phyloP scores from a whole-genome alignment of 768 basidiomycete species.

The Boletus fagicola region DNA sequence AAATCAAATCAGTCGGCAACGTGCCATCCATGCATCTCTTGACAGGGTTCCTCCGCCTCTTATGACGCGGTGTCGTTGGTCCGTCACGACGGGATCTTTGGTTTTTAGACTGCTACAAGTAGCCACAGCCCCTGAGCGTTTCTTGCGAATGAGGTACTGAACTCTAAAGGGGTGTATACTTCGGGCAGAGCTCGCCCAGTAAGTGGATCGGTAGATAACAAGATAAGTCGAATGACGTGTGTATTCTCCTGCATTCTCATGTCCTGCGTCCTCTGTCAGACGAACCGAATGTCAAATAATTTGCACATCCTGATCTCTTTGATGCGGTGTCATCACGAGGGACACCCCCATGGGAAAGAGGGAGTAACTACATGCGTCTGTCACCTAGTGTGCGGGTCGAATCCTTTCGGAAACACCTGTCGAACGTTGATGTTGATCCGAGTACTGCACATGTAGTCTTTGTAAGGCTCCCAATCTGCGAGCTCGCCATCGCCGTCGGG shows the following conservation, averaged over 20 bases:
- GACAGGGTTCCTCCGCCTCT: background rate
- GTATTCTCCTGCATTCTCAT: slow-evolving; percentile 5
- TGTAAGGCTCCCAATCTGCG: slow-evolving; percentile 59
- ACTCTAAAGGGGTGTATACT: background rate
- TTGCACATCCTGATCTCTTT: background rate
- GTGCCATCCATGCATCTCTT: background rate
- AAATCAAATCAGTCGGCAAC: no score
- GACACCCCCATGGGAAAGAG: background rate
- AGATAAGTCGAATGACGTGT: slow-evolving; percentile 1
- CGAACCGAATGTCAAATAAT: background rate
- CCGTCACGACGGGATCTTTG: slow-evolving; percentile 6
- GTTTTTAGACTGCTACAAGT: background rate
- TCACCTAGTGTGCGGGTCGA: slow-evolving; percentile 35
- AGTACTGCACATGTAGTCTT: slow-evolving; percentile 60
- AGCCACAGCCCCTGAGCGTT: background rate
- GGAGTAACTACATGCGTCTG: background rate
- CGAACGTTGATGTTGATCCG: slow-evolving; percentile 92
- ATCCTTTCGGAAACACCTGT: slow-evolving; percentile 80
- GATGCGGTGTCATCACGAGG: slow-evolving; percentile 4
- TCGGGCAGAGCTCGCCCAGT: slow-evolving; percentile 8
- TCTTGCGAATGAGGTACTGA: background rate
- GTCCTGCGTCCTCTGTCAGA: background rate
- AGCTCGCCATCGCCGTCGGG: slow-evolving; percentile 25
- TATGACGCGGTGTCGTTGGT: slow-evolving; percentile 28
- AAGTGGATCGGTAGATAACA: slow-evolving; percentile 14